Evolutionary conservation across 2,329 filamentous ascomycete genomes (phyloP), one percentile per base, ranked within the genome.

Genomic region (Diaporthe sp.): DNA sequence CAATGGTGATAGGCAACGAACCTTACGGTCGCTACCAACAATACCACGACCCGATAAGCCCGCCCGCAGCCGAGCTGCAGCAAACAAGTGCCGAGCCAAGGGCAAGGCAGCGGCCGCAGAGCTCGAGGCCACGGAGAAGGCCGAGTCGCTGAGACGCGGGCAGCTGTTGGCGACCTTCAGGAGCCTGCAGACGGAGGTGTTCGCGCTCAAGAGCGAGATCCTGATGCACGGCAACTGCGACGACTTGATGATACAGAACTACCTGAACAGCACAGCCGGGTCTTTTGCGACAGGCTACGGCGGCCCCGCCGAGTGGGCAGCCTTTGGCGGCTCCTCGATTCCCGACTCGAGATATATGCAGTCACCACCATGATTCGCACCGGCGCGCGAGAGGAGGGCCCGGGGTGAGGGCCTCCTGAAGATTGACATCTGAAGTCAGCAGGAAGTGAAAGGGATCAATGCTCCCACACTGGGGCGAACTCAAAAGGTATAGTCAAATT

Each of bases 51-150:
- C 22, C 34, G 4, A 49, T 2, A 77, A 78, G 63, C 79, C 76
- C 17, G 76, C 74, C 47, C 78, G 80, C 25, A 83, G 82, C 77
- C 81, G 82, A 1, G 67, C 76, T 2, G 82, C 82, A 0, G 82
- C 82, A 0, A 80, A 77, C 31, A 80, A 80, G 55, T 83, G 80
- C 78, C 80, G 82, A 6, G 80, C 79, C 31, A 83, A 82, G 71
- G 80, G 79, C 15, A 81, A 81, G 57, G 79, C 79, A 0, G 79
- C 79, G 12, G 73, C 77, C 3, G 77, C 76, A 2, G 76, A 79
- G 51, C 78, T 83, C 12, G 78, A 81, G 65, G 79, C 79, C 31
- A 76, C 78, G 10, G 80, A 80, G 68, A 72, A 74, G 3, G 71
- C 72, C 0, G 72, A 77, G 22, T 76, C 76, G 9, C 57, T 58